phyloP scores from a whole-genome alignment of 1,139 yeast species.

The Debaryomycetaceae sp. region DNA sequence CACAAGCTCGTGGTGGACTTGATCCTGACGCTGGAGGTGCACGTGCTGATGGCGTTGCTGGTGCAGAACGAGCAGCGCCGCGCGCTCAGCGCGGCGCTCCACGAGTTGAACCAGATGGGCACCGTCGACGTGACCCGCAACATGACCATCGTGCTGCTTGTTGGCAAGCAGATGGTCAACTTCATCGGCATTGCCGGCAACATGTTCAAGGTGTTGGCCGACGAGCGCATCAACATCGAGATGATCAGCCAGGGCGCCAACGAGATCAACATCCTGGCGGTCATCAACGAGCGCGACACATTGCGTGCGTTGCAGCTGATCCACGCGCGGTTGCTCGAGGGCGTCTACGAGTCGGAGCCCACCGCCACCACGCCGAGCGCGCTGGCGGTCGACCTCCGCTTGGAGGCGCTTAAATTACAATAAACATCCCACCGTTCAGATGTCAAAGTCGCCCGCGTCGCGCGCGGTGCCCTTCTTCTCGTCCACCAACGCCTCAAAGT shows the following conservation, averaged over 20 bases:
- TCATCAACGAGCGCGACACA: conserved; percentile 78
- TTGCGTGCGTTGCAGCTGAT: conserved; percentile 81
- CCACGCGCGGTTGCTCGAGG: conserved; percentile 72
- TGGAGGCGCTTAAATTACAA: conserved; percentile 28
- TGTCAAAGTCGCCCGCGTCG: conserved; percentile 45
- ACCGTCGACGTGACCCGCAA: conserved; percentile 82
- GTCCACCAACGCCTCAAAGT: conserved; percentile 58
- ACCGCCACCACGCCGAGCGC: no score
- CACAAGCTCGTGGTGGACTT: conserved; percentile 88
- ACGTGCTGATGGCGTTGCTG: conserved; percentile 95
- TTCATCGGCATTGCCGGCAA: conserved; percentile 95
- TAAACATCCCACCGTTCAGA: conserved; percentile 16
- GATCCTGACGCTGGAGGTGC: conserved; percentile 95
- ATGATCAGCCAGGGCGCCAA: conserved; percentile 99
- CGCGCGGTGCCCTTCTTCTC: conserved; percentile 28
- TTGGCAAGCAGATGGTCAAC: conserved; percentile 96
- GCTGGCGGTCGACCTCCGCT: conserved; percentile 36
- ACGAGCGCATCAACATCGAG: conserved; percentile 87
- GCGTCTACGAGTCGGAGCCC: conserved; percentile 25
- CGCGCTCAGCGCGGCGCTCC: conserved; percentile 63
- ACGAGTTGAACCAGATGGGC: conserved; percentile 76
- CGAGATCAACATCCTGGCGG: conserved; percentile 94
- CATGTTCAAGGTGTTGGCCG: conserved; percentile 93
- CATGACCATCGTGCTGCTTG: conserved; percentile 88
- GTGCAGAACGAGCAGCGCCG: conserved; percentile 61